Evolutionary conservation across 148 eudicot species (phyloP), one percentile per base, ranked within the genome.

Genomic region (Selenicereus undatus): DNA sequence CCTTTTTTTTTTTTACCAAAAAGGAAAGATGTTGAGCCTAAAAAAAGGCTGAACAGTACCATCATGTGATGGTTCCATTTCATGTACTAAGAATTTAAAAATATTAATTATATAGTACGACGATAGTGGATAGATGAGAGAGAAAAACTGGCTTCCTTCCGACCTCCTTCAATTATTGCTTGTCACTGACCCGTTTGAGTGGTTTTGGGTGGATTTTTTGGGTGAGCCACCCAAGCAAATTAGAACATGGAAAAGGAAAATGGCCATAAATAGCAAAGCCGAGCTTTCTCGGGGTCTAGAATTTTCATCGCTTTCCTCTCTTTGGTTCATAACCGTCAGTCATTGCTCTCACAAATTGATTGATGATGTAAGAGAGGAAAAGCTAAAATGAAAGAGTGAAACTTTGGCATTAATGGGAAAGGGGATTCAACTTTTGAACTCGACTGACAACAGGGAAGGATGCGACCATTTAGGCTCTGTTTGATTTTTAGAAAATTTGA

Each of bases 201-300:
- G 39, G 50, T 8, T 29, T 52, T 52, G 17, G 39, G 13, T 51
- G 64, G 64, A 75, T 3, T 1, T 12, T 51, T 74, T 24, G 11
- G 76, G n/a, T 35, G 58, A 8, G 13, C 62, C 27, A 52, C 4
- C 60, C n/a, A 26, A 22, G 14, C 50, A 42, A 26, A 1, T 48
- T 29, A 0, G 60, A 72, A 10, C 12, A 39, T 16, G 43, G 76
- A 50, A 54, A 71, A 52, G 39, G 45, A 0, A 70, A 16, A 79
- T 71, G 62, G 35, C 76, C 70, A 71, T 21, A 79, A 52, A 52
- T 52, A 71, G 81, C 58, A 68, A 79, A 71, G 32, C 69, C 51
- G 13, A 54, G 30, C 76, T 54, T 51, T 78, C 30, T 39, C 9
- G 30, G 50, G 81, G 22, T 20, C 30, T 22, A 11, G 30, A 0